phyloP scores from a whole-genome alignment of 2,329 filamentous ascomycete species.

The Teratosphaeriaceae sp. region DNA sequence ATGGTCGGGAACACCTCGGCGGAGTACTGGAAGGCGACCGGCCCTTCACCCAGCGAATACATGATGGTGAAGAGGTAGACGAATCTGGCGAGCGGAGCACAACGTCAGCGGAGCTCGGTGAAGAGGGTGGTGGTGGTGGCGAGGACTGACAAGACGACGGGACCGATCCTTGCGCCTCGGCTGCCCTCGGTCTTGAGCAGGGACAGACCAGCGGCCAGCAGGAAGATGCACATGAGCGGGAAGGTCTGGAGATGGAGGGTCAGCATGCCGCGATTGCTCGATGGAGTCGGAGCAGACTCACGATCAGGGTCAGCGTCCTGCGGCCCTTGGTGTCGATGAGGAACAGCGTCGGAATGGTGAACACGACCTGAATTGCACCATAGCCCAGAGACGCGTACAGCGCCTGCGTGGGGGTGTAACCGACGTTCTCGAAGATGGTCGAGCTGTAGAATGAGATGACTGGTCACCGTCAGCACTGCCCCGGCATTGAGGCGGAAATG shows the following conservation, averaged over 20 bases:
- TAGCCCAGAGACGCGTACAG: slow-evolving; percentile 54
- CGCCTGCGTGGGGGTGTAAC: slow-evolving; percentile 41
- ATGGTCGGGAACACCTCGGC: slow-evolving; percentile 63
- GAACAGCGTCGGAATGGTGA: slow-evolving; percentile 53
- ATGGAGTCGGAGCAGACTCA: slow-evolving; percentile 7
- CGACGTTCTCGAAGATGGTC: slow-evolving; percentile 30
- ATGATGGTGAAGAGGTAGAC: slow-evolving; percentile 46
- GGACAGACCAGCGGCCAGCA: slow-evolving; percentile 43
- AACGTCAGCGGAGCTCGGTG: background rate
- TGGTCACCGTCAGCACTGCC: slow-evolving; percentile 8
- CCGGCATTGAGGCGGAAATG: background rate
- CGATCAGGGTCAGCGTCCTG: slow-evolving; percentile 29
- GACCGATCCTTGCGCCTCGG: slow-evolving; percentile 28
- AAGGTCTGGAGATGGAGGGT: slow-evolving; percentile 33
- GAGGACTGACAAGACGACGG: slow-evolving; percentile 26
- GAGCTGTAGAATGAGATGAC: slow-evolving; percentile 28
- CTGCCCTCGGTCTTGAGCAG: slow-evolving; percentile 27
- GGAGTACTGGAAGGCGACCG: slow-evolving; percentile 40
- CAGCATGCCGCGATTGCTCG: background rate
- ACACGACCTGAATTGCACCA: slow-evolving; percentile 52
- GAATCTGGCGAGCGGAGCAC: slow-evolving; percentile 16
- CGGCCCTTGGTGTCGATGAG: slow-evolving; percentile 39
- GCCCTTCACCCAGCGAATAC: slow-evolving; percentile 38
- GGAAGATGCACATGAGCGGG: slow-evolving; percentile 42
- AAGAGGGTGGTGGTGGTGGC: background rate